phyloP scores from a whole-genome alignment of 768 basidiomycete species.

The Mycena indigotica region DNA sequence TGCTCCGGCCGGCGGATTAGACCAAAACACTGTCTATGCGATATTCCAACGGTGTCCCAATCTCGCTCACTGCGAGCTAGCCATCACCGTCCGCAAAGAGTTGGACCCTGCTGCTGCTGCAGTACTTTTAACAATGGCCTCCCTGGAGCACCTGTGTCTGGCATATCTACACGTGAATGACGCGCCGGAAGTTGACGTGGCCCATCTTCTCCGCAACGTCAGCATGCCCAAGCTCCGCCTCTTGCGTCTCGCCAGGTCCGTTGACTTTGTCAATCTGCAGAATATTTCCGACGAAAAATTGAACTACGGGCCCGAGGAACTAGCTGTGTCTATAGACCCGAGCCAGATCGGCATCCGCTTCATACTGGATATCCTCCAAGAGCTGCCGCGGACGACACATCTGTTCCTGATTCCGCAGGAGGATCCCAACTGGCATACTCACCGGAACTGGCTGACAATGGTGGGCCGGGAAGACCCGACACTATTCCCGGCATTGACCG shows the following conservation, averaged over 20 bases:
- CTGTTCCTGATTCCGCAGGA: not conserved
- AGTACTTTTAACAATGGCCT: not conserved
- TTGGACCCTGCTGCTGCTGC: not conserved
- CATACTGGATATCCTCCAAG: not conserved
- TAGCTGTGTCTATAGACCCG: not conserved
- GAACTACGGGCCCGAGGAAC: not conserved
- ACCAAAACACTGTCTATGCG: not conserved
- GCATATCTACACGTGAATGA: not conserved
- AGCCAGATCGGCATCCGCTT: no score
- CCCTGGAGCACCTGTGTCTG: not conserved
- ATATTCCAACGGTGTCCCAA: not conserved
- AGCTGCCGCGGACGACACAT: not conserved
- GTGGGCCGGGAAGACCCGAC: no score
- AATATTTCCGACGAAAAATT: no score
- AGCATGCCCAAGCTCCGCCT: not conserved
- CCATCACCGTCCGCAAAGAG: not conserved
- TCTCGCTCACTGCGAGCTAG: not conserved
- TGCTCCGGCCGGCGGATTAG: not conserved
- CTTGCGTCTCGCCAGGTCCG: not conserved
- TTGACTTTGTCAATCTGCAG: not conserved
- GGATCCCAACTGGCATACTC: not conserved
- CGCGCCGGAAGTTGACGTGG: not conserved
- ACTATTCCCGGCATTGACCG: not conserved
- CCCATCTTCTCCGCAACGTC: not conserved
- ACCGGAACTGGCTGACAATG: no score